Base-by-base conservation (phyloP, 2,329 filamentous ascomycete species). In the Tolypocladium ophioglossoides region DNA sequence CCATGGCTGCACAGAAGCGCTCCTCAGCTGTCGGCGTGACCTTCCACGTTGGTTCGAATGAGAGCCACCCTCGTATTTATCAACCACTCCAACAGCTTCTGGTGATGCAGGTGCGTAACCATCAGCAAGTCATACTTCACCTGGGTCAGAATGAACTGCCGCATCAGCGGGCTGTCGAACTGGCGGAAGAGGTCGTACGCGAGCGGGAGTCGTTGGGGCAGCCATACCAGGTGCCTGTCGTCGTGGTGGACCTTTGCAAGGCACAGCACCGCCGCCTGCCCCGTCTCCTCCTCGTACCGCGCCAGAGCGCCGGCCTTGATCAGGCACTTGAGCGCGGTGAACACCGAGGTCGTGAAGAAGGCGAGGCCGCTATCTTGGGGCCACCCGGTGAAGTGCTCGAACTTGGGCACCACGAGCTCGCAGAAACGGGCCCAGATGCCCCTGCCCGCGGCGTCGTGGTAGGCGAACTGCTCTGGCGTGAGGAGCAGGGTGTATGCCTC, bases 341-440 rank as follows among this genome's bases (percentile, higher is more conserved):
- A 11, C 18, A 50, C 3, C 3, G 47, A 50, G 9, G 2, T 5
- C 24, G 18, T n/a, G 38, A 22, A 52, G 32, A 55, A 54, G 12
- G 30, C 49, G 20, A 37, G 22, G 18, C 52, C 16, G 14, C 30
- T 22, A 18, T 40, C 9, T 0, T 22, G 4, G 12, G 22, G 40
- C 14, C 40, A 12, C 24, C 22, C n/a, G 37, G 10, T 3, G 10
- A 22, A 6, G 6, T 9, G 11, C 12, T 52, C 50, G 38, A 32
- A 52, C 10, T 4, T 37, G 12, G 51, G 27, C 16, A 52, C 20
- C 14, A 64, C 51, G 6, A 52, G 48, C 4, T 55, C 38, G 41
- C 60, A 62, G 20, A 68, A 68, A 18, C 64, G 59, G 24, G 55
- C 55, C 66, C 66, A 68, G 10, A 64, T 55, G 10, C 60, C 57